phyloP scores from a whole-genome alignment of 306 rosid species.

The Vigna reflexopilosa region DNA sequence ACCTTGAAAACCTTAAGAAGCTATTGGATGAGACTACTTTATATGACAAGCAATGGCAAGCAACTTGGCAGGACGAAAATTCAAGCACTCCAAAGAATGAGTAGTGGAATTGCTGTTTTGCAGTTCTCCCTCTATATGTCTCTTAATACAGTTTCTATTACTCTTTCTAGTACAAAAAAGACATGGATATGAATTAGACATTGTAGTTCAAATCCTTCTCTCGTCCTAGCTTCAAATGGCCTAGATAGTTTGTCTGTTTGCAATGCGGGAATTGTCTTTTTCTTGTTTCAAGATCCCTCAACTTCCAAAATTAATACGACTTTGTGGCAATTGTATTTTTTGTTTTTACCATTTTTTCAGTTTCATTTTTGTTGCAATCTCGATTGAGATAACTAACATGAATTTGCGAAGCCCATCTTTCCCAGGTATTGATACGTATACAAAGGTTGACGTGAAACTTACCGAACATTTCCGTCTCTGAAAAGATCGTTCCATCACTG shows the following conservation, averaged over 20 bases:
- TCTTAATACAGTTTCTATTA: constrained; percentile 35
- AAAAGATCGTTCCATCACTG: no score
- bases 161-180: constrained; percentile 34
- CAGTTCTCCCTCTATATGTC: constrained; percentile 21
- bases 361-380: background rate
- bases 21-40: constrained; percentile 90
- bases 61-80: constrained; percentile 95
- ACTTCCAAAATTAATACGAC: background rate
- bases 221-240: constrained; percentile 33
- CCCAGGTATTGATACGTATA: background rate
- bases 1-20: constrained; percentile 77
- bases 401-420: background rate
- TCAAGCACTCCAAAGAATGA: constrained; percentile 56
- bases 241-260: constrained; percentile 27
- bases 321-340: background rate
- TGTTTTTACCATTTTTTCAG: background rate
- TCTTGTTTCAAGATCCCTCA: background rate
- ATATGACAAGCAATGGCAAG: constrained; percentile 99
- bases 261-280: constrained; percentile 19
- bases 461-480: no score
- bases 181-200: constrained; percentile 41
- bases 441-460: background rate
- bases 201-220: constrained; percentile 38
- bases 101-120: constrained; percentile 47
- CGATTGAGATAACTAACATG: background rate